Base-by-base conservation (phyloP, 805 yeast genomes). In the Blastobotrys attinorum region DNA sequence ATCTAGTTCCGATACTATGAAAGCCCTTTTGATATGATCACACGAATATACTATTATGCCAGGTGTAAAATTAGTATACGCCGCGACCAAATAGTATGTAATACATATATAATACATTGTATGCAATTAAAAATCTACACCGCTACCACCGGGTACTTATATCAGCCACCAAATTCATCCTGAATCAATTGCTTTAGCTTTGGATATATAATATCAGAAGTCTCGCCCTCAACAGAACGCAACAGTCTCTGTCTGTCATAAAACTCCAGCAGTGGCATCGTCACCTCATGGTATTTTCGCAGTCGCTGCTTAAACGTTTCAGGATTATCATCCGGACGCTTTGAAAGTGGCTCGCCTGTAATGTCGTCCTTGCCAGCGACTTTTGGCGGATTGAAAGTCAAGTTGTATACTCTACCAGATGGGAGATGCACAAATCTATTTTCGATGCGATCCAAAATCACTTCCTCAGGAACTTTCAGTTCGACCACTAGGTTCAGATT, bases 381-480 rank as follows among this genome's bases (percentile, higher is more conserved):
- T 55, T 81, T 81, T 6, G 97, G 97, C 4, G 97, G 96, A 55
- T 84, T 88, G 63, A 87, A 89, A 44, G 85, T 79, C 50, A 84
- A 60, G 60, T 85, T 90, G 61, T 89, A 89, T 2, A 88, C 81
- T 50, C 97, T 68, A 0, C 97, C 97, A 42, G 95, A 83, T 0
- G 84, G 77, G 11, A 72, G 59, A 62, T 89, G 97, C 33, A 88
- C 82, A 81, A 85, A 87, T 52, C 97, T 66, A 48, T 85, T 83
- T 54, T 82, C 83, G 17, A 90, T 86, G 57, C 97, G 71, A 29
- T 81, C 81, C 21, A 88, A 62, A 22, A 89, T 89, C 4, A 83
- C 84, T n/a, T 70, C 70, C 43, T 82, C 82, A n/a, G 95, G 95
- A 4, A 90, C 97, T 46, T 81, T 79, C 37, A 89, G 65, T 57